Percentiles rank a stretch among this genome's conserved stretches.
Conservation (phyloP, 208 protist species). For the Acanthamoeba culbertsoni region DNA sequence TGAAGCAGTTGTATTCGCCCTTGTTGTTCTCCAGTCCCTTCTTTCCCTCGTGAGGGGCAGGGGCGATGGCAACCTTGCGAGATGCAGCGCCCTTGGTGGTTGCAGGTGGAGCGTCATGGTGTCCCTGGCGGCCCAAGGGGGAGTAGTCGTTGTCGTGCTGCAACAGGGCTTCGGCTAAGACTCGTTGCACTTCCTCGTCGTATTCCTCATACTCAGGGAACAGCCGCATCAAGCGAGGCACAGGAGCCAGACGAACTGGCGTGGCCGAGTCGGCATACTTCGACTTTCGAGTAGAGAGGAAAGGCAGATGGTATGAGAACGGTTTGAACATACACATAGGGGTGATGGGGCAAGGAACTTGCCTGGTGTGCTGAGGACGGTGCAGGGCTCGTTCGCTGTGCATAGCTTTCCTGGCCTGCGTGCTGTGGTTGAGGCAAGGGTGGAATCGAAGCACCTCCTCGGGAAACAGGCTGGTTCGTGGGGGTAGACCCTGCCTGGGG, state of each 20-base stretch:
- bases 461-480: too few species aligned
- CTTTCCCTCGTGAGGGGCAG: background rate
- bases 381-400: too few species aligned
- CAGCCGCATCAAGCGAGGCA: background rate
- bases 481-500: too few species aligned
- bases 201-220: background rate
- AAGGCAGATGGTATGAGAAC: too few species aligned
- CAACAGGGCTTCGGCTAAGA: background rate
- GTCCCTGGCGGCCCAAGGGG: background rate
- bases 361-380: too few species aligned
- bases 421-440: too few species aligned
- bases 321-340: too few species aligned
- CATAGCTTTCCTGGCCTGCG: too few species aligned
- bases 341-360: too few species aligned
- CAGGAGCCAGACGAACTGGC: background rate
- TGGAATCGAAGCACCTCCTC: too few species aligned
- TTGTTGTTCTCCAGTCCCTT: conserved; percentile 57
- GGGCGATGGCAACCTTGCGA: background rate
- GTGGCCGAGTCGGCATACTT: too few species aligned
- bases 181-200: background rate
- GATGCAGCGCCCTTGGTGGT: background rate
- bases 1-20: conserved; percentile 59
- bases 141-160: background rate
- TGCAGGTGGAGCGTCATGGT: background rate
- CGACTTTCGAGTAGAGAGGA: too few species aligned